Evolutionary conservation across 495 filamentous ascomycete genomes (phyloP).

Genomic region (Terfezia claveryi): DNA sequence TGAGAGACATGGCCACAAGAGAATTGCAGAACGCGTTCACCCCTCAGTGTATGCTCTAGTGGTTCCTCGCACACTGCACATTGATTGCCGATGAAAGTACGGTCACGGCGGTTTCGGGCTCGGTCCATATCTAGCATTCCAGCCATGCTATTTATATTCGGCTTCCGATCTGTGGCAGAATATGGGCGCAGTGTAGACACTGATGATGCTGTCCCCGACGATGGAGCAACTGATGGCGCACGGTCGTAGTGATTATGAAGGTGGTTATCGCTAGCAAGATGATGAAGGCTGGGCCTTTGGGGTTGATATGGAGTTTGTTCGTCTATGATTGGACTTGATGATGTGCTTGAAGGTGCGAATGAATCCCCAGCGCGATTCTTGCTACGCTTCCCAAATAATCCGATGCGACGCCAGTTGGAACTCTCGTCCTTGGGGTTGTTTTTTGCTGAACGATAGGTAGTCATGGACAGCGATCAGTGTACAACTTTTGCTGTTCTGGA

Average conservation of each 20-base stretch:
- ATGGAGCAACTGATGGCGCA: conserved; percentile 12
- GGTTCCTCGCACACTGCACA: conserved; percentile 97
- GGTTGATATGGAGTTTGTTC: conserved; percentile 12
- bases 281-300: conserved; percentile 12
- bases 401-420: neutral
- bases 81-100: conserved; percentile 84
- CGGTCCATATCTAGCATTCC: conserved; percentile 60
- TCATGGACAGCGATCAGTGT: neutral
- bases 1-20: conserved; percentile 91
- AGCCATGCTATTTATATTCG: conserved; percentile 30
- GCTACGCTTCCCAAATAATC: neutral
- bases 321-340: neutral
- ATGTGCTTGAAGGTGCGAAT: neutral
- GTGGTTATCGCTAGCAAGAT: conserved; percentile 17
- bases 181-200: conserved; percentile 10
- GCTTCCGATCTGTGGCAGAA: conserved; percentile 12
- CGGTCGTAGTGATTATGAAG: conserved; percentile 12
- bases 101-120: conserved; percentile 59
- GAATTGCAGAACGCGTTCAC: conserved; percentile 87
- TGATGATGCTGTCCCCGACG: neutral
- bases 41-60: conserved; percentile 83
- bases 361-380: neutral
- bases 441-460: neutral
- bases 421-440: neutral
- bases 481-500: too few relatives aligned